Evolutionary conservation across 78 protist species (phyloP), one percentile per base, ranked within the genome.

Genomic region (Dictyostelium brefeldianum): DNA sequence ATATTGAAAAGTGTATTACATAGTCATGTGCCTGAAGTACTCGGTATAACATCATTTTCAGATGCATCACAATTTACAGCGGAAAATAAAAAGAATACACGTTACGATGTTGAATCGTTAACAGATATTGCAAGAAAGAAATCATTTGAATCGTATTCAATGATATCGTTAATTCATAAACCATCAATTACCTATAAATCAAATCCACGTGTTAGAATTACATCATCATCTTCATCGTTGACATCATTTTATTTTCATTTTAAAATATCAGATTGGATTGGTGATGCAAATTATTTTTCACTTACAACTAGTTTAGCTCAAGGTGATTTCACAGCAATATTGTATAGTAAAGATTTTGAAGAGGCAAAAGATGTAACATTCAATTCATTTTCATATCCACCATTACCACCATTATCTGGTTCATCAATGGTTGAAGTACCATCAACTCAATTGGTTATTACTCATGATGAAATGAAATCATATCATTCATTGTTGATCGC

Each of bases 221-320:
- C 93, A 25, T 47, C 84, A 6, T 77, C 79, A 18, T 18, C 62
- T 20, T 87, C 93, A 20, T 62, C 83, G 10, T 46, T 36, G 1
- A 41, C 65, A 31, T 74, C 79, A n/a, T 87, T 77, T 56, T 77
- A 87, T 64, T 22, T 87, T 20, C 74, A 87, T 50, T 87, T 65
- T 70, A 77, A 62, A 46, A 43, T 87, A 20, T 27, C 84, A 27
- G 93, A 87, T 87, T 77, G 83, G 93, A 73, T 73, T 73, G 56
- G 71, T 54, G 70, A 78, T 17, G 57, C 65, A 56, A 78, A 36
- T 47, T 78, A 71, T 20, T 87, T 87, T 87, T 29, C 79, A 43
- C 36, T 87, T 15, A 64, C 74, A 17, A 77, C 93, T 10, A 77
- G 84, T 64, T 65, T 87, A 59, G 53, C 93, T 31, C 51, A 62